Evolutionary conservation across 345 rosid species (phyloP).

Genomic region (Anacardium occidentale): DNA sequence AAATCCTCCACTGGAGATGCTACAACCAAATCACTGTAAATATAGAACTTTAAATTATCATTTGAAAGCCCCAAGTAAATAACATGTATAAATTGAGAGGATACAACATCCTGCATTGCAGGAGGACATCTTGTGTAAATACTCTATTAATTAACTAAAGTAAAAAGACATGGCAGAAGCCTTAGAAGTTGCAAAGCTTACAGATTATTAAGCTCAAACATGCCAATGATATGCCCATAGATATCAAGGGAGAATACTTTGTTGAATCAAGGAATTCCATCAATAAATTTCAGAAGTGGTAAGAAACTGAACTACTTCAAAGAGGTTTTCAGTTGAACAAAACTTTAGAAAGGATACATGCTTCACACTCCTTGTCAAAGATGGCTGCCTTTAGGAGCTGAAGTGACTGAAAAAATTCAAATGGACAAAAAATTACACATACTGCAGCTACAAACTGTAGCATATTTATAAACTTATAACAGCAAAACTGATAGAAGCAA

Average conservation of each 20-base stretch:
- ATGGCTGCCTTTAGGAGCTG: constrained; percentile 76
- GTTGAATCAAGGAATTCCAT: constrained; percentile 50
- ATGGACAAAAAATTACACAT: neutral
- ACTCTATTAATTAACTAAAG: constrained; percentile 4
- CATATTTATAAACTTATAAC: neutral
- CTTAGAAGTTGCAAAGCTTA: constrained; percentile 38
- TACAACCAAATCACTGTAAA: constrained; percentile 85
- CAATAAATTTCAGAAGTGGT: neutral
- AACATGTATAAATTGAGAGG: neutral
- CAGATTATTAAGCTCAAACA: constrained; percentile 97
- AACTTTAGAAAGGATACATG: constrained; percentile 55
- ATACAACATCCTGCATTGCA: constrained; percentile 7
- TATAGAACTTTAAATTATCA: constrained; percentile 25
- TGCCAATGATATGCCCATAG: constrained; percentile 87
- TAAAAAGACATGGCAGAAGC: constrained; percentile 8
- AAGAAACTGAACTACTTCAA: neutral
- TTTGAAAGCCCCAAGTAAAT: constrained; percentile 13
- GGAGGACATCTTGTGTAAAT: neutral
- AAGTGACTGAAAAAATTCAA: constrained; percentile 55
- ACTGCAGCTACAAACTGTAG: neutral
- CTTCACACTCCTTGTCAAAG: constrained; percentile 78
- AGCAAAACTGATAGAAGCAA: neutral
- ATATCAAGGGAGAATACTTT: constrained; percentile 90
- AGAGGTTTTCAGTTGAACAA: constrained; percentile 2
- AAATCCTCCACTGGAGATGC: constrained; percentile 94